These are phyloP conservation scores for Epichloe typhina DNA, from an alignment of 2,329 filamentous ascomycete species.

Conservation along the genomic window DNA sequence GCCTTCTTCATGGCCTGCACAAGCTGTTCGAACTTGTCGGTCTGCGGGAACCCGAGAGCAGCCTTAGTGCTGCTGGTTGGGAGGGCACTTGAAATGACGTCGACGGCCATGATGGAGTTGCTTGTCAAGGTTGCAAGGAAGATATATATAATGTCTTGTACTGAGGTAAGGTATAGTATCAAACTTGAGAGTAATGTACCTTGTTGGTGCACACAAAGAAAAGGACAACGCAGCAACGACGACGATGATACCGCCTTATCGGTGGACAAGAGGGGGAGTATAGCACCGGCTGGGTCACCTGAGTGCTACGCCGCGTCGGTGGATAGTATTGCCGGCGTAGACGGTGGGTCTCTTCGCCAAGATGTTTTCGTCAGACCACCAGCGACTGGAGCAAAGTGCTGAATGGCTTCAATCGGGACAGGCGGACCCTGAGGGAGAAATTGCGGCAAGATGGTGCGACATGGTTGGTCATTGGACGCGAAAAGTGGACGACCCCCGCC, in stretches of 20 bases:
- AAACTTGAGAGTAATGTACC: not conserved
- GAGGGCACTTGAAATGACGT: constrained; percentile 16
- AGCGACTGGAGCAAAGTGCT: not conserved
- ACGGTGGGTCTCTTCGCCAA: constrained; percentile 14
- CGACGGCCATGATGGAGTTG: constrained; percentile 22
- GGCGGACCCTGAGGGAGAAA: constrained; percentile 5
- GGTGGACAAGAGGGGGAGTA: constrained; percentile 3
- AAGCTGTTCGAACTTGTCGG: constrained; percentile 51
- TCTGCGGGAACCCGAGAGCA: constrained; percentile 13
- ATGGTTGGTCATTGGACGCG: constrained; percentile 1
- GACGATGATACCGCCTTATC: not conserved
- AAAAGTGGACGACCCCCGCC: constrained; percentile 5
- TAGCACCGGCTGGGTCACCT: constrained; percentile 12
- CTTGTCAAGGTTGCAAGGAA: not conserved
- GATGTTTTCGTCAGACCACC: not conserved
- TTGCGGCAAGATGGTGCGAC: not conserved
- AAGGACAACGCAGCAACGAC: constrained; percentile 14
- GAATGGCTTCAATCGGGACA: not conserved
- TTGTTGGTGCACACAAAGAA: constrained; percentile 1
- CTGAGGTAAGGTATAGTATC: not conserved
- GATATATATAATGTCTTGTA: not conserved
- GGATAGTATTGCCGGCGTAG: constrained; percentile 17
- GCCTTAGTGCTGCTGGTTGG: constrained; percentile 10
- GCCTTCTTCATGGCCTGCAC: constrained; percentile 60
- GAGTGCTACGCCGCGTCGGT: constrained; percentile 12